Evolutionary conservation across 169 alveolate species (phyloP).

Genomic region (Cryptosporidium bovis): DNA sequence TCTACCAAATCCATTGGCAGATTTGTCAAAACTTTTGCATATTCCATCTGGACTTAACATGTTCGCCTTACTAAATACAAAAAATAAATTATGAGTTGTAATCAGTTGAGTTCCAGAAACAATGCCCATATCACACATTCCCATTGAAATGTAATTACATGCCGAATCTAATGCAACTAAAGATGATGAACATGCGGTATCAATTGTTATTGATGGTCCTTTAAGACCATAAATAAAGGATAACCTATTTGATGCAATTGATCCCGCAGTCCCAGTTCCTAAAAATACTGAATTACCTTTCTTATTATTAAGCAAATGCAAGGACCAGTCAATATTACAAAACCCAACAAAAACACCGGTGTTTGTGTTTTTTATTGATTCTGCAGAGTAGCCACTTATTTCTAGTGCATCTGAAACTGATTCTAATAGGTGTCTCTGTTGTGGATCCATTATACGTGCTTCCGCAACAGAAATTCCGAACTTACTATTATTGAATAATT

Average conservation of each 20-base stretch:
- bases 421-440: constrained; percentile 47
- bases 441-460: constrained; percentile 64
- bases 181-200: constrained; percentile 72
- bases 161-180: constrained; percentile 71
- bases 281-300: constrained; percentile 14
- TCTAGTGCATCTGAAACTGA: constrained; percentile 23
- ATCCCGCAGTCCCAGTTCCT: constrained; percentile 70
- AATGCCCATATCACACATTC: constrained; percentile 52
- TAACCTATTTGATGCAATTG: constrained; percentile 55
- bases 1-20: constrained; percentile 81
- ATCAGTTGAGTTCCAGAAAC: constrained; percentile 72
- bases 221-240: constrained; percentile 56
- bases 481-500: constrained; percentile 75
- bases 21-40: constrained; percentile 81
- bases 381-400: constrained; percentile 31
- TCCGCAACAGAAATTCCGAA: constrained; percentile 75
- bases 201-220: constrained; percentile 70
- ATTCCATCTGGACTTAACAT: constrained; percentile 80
- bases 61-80: constrained; percentile 74
- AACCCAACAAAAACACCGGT: constrained; percentile 80
- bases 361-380: constrained; percentile 64
- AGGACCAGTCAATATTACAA: constrained; percentile 80
- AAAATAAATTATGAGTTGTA: constrained; percentile 75
- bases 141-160: constrained; percentile 25
- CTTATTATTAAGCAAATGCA: constrained; percentile 19